phyloP scores from a whole-genome alignment of 1,139 yeast genomes.

The Candida sp. region DNA sequence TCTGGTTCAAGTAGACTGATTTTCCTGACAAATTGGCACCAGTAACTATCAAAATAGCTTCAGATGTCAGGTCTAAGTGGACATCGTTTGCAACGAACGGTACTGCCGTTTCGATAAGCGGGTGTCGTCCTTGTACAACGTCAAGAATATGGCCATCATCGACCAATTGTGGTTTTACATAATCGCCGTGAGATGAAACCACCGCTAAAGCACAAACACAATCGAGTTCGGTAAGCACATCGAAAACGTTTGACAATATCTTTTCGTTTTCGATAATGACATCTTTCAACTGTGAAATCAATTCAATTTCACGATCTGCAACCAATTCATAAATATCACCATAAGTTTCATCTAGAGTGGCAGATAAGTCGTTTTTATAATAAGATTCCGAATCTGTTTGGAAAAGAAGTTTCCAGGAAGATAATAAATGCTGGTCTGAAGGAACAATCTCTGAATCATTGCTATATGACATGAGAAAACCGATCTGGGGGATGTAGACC shows the following conservation, averaged over 20 bases:
- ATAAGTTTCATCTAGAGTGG: constrained; percentile 27
- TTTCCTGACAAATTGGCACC: constrained; percentile 56
- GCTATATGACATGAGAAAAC: constrained; percentile 31
- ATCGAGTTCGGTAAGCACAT: constrained; percentile 30
- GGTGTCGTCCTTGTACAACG: constrained; percentile 32
- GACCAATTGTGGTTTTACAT: constrained; percentile 33
- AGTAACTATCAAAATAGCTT: constrained; percentile 27
- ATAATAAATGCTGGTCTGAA: constrained; percentile 2
- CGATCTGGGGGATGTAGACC: constrained; percentile 44
- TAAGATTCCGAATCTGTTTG: constrained; percentile 31
- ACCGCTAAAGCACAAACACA: constrained; percentile 33
- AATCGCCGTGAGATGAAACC: constrained; percentile 25
- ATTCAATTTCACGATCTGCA: constrained; percentile 39
- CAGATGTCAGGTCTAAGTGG: constrained; percentile 7
- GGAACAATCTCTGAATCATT: constrained; percentile 7
- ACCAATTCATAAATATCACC: constrained; percentile 41
- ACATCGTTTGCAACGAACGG: constrained; percentile 34
- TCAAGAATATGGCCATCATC: constrained; percentile 14
- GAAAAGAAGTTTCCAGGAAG: constrained; percentile 34
- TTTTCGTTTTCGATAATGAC: constrained; percentile 15
- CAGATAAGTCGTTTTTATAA: constrained; percentile 27
- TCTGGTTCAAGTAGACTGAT: constrained; percentile 41
- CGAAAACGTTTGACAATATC: constrained; percentile 13
- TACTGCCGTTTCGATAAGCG: constrained; percentile 34
- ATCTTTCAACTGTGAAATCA: constrained; percentile 28